A percentile compares a stretch with the other conserved stretches of the same genome.
phyloP scores from a whole-genome alignment of 805 yeast genomes.

The Starmerella bacillaris region DNA sequence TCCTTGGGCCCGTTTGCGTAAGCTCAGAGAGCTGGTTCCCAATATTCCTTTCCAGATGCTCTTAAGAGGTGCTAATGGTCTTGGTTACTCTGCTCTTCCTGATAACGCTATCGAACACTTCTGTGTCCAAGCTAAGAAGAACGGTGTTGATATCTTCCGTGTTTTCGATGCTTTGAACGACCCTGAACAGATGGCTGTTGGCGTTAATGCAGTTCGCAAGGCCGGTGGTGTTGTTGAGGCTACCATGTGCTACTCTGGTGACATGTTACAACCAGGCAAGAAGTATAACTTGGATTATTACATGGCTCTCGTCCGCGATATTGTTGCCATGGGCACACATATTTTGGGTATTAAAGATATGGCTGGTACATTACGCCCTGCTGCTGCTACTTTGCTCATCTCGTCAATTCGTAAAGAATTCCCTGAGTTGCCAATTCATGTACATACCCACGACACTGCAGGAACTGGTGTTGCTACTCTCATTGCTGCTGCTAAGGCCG shows the following conservation, averaged over 20 bases:
- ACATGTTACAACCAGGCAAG: conserved; percentile 89
- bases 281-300: conserved; percentile 89
- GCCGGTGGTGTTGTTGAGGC: conserved; percentile 99
- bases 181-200: conserved; percentile 88
- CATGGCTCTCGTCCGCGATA: conserved; percentile 57
- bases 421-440: conserved; percentile 93
- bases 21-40: conserved; percentile 77
- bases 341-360: conserved; percentile 94
- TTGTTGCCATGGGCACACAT: conserved; percentile 90
- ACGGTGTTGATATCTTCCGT: conserved; percentile 94
- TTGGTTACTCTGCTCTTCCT: conserved; percentile 92
- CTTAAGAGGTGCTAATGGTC: conserved; percentile 98
- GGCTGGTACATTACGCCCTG: conserved; percentile 98
- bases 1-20: conserved; percentile 93
- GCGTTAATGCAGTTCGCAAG: conserved; percentile 91
- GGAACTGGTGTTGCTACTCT: conserved; percentile 98
- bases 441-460: conserved; percentile 98
- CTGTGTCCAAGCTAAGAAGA: conserved; percentile 81
- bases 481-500: conserved; percentile 85
- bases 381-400: conserved; percentile 70
- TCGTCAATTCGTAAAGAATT: conserved; percentile 66
- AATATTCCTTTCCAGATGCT: conserved; percentile 99
- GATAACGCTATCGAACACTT: conserved; percentile 98
- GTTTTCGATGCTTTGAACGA: conserved; percentile 96
- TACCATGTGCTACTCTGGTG: conserved; percentile 96